Percentiles rank a stretch among this genome's conserved stretches.
Conservation (phyloP, 2,329 filamentous ascomycete species). For the Myriangium duriaei region DNA sequence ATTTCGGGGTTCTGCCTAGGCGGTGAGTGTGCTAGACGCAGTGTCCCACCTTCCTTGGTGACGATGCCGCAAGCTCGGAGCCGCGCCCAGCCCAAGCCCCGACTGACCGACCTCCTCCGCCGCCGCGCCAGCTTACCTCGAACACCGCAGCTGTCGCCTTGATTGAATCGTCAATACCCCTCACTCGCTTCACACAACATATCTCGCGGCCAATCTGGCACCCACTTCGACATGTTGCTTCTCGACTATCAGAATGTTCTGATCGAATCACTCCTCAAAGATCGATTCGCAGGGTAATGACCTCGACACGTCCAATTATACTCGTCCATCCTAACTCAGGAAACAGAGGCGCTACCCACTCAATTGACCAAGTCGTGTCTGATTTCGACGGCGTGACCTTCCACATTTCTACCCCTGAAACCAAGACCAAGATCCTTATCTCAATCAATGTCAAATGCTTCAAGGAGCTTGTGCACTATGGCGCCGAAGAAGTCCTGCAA, state of each 20-base stretch:
- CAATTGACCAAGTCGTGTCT: slow-evolving; percentile 95
- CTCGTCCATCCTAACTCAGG: no score
- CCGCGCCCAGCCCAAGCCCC: not conserved
- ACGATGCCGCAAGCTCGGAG: no score
- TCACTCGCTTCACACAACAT: not conserved
- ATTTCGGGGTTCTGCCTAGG: not conserved
- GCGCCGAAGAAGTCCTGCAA: slow-evolving; percentile 79
- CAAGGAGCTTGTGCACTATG: slow-evolving; percentile 81
- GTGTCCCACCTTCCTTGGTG: no score
- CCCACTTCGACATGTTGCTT: slow-evolving; percentile 54
- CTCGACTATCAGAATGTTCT: slow-evolving; percentile 98
- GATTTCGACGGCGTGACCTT: slow-evolving; percentile 99
- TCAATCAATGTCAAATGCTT: slow-evolving; percentile 94
- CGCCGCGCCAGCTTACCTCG: no score
- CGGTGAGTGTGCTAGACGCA: not conserved
- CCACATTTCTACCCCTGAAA: slow-evolving; percentile 91
- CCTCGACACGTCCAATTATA: slow-evolving; percentile 9
- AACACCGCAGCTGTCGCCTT: no score
- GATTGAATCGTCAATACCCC: no score
- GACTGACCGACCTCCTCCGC: slow-evolving; percentile 4
- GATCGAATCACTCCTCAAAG: slow-evolving; percentile 89
- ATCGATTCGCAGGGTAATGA: slow-evolving; percentile 76
- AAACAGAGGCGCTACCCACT: slow-evolving; percentile 65
- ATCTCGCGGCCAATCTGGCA: not conserved
- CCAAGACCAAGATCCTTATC: slow-evolving; percentile 86